Percentiles rank a stretch among this genome's conserved stretches.
phyloP scores from a whole-genome alignment of 1,139 yeast genomes.

The Candida labiduridarum region DNA sequence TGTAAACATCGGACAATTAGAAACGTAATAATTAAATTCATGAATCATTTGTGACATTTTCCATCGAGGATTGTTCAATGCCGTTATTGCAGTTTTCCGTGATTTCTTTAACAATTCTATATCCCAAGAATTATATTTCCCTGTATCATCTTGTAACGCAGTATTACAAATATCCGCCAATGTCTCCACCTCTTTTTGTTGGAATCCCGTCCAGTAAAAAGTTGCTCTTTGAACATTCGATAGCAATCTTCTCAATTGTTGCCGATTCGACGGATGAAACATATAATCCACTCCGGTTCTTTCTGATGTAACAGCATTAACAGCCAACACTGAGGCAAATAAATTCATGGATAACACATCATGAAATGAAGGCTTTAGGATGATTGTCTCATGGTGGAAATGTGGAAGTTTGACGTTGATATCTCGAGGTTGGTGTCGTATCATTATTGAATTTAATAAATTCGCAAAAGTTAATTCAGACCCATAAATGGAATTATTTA shows the following conservation, averaged over 20 bases:
- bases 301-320: constrained; percentile 74
- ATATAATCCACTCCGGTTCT: constrained; percentile 67
- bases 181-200: constrained; percentile 55
- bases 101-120: constrained; percentile 40
- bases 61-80: constrained; percentile 57
- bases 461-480: constrained; percentile 41
- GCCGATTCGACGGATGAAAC: constrained; percentile 63
- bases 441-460: constrained; percentile 49
- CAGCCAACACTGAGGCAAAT: constrained; percentile 67
- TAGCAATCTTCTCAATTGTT: constrained; percentile 56
- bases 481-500: constrained; percentile 39
- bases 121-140: constrained; percentile 42
- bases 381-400: constrained; percentile 57
- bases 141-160: constrained; percentile 38
- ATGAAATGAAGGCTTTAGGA: constrained; percentile 61
- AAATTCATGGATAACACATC: constrained; percentile 62
- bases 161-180: constrained; percentile 50
- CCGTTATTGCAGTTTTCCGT: constrained; percentile 45
- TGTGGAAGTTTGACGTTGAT: constrained; percentile 63
- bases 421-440: constrained; percentile 57
- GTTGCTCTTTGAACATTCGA: constrained; percentile 67
- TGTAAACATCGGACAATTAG: constrained; percentile 42
- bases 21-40: constrained; percentile 61
- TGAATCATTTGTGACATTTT: constrained; percentile 56
- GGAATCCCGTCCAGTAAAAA: constrained; percentile 75